Evolutionary conservation across 768 basidiomycete genomes (phyloP).

Genomic region (Rhizopogon roseolus): DNA sequence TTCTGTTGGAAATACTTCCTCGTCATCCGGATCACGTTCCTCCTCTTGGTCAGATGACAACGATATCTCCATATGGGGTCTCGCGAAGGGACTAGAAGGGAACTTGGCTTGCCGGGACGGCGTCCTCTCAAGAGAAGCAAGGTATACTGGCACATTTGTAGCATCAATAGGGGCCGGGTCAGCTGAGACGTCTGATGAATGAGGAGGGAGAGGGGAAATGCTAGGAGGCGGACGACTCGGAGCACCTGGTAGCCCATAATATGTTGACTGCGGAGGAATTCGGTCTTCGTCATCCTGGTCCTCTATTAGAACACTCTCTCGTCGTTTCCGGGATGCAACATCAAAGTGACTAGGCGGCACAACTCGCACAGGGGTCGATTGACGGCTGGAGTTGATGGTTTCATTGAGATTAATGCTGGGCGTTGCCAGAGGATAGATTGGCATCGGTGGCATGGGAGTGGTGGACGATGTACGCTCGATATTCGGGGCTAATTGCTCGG

Average conservation of each 20-base stretch:
- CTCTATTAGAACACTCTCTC: slow-evolving; percentile 60
- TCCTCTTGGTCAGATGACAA: slow-evolving; percentile 49
- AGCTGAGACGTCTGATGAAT: slow-evolving; percentile 47
- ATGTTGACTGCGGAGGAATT: slow-evolving; percentile 30
- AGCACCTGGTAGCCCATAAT: slow-evolving; percentile 37
- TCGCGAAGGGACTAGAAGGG: slow-evolving; percentile 68
- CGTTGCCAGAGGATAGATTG: slow-evolving; percentile 19
- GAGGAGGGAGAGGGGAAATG: slow-evolving; percentile 34
- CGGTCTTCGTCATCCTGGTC: slow-evolving; percentile 59
- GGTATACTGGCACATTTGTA: slow-evolving; percentile 47
- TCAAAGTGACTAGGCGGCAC: slow-evolving; percentile 35
- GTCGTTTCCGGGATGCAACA: slow-evolving; percentile 36
- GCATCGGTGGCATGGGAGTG: slow-evolving; percentile 27
- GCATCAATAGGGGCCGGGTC: slow-evolving; percentile 37
- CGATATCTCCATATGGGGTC: slow-evolving; percentile 61
- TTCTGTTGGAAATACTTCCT: slow-evolving; percentile 60
- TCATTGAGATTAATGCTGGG: slow-evolving; percentile 26
- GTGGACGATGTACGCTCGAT: slow-evolving; percentile 20
- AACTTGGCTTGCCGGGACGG: slow-evolving; percentile 56
- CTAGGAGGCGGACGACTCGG: slow-evolving; percentile 33
- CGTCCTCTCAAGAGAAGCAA: slow-evolving; percentile 33
- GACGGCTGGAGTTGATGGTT: slow-evolving; percentile 23
- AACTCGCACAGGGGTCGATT: slow-evolving; percentile 28
- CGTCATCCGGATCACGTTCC: slow-evolving; percentile 51
- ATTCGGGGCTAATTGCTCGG: slow-evolving; percentile 13